Conservation (phyloP, 2,329 filamentous ascomycete genomes). For the Penicillium rolfsii region DNA sequence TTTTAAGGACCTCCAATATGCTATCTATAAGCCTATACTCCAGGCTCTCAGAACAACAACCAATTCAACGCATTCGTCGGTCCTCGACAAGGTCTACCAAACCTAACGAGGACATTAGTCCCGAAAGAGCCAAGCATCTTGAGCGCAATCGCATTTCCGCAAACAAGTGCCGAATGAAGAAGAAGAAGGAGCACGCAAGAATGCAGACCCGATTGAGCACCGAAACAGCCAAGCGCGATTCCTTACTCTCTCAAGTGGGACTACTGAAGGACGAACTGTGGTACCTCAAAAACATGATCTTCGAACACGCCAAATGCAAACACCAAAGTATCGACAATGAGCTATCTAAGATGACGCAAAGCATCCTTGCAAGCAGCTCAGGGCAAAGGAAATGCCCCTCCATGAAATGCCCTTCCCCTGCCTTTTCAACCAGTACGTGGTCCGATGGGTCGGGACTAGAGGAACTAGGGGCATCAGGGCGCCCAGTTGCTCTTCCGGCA, state of each 20-base stretch:
- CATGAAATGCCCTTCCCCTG: slow-evolving; percentile 11
- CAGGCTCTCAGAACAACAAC: neutral
- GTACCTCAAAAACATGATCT: slow-evolving; percentile 27
- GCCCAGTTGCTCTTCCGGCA: slow-evolving; percentile 5
- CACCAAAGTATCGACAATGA: slow-evolving; percentile 26
- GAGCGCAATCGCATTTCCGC: slow-evolving; percentile 31
- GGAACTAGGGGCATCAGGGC: neutral
- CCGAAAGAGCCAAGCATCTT: slow-evolving; percentile 24
- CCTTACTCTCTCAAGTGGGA: slow-evolving; percentile 21
- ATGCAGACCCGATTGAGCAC: slow-evolving; percentile 21
- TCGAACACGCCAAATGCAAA: slow-evolving; percentile 26
- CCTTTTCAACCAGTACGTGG: slow-evolving; percentile 17
- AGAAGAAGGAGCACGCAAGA: slow-evolving; percentile 26
- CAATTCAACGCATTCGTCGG: slow-evolving; percentile 2
- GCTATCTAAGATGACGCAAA: slow-evolving; percentile 24
- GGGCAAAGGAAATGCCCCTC: slow-evolving; percentile 11
- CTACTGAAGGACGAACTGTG: slow-evolving; percentile 26
- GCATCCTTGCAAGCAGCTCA: neutral
- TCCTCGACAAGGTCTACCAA: neutral
- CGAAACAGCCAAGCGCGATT: slow-evolving; percentile 26
- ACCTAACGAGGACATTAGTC: slow-evolving; percentile 6
- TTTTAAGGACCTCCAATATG: neutral
- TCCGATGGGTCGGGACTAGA: slow-evolving; percentile 22
- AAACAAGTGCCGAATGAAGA: slow-evolving; percentile 29
- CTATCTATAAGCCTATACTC: neutral